Percentiles rank a stretch among this genome's conserved stretches.
phyloP scores from a whole-genome alignment of 192 early-diverging fungal genomes.

The Anaeromyces robustus region DNA sequence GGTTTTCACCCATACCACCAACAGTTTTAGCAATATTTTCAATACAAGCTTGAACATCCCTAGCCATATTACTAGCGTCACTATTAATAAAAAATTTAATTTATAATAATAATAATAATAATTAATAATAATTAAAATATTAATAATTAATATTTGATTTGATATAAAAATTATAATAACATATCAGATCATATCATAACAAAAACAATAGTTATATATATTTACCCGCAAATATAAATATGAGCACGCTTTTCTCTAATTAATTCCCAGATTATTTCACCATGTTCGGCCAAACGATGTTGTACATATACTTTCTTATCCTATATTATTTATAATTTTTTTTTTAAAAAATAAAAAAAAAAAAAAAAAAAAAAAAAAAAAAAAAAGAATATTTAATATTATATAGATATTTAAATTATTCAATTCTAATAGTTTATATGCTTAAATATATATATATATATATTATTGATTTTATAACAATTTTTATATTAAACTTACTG shows the following conservation, averaged over 20 bases:
- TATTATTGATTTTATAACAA: too few relatives aligned
- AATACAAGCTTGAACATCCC: constrained; percentile 63
- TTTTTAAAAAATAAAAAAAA: too few relatives aligned
- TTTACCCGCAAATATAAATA: constrained; percentile 75
- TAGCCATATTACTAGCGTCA: constrained; percentile 94
- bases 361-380: too few relatives aligned
- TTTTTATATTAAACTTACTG: constrained; percentile 8
- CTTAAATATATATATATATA: too few relatives aligned
- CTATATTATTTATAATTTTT: too few relatives aligned
- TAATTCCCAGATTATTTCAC: constrained; percentile 63
- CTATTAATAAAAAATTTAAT: constrained; percentile 2
- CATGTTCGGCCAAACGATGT: constrained; percentile 62
- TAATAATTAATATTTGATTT: constrained; percentile 9
- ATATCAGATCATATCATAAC: too few relatives aligned
- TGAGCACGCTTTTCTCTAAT: constrained; percentile 55
- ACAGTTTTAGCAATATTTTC: constrained; percentile 42
- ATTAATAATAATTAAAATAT: constrained; percentile 1
- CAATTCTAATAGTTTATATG: too few relatives aligned
- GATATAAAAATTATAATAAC: too few relatives aligned
- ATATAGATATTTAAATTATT: too few relatives aligned
- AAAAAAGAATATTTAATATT: too few relatives aligned
- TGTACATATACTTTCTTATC: constrained; percentile 90
- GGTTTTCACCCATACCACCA: constrained; percentile 46
- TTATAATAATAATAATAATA: not conserved
- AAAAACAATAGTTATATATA: too few relatives aligned